These are phyloP conservation scores for Cladosporium oxysporum DNA, from an alignment of 2,329 filamentous ascomycete genomes.

Conservation along the genomic window DNA sequence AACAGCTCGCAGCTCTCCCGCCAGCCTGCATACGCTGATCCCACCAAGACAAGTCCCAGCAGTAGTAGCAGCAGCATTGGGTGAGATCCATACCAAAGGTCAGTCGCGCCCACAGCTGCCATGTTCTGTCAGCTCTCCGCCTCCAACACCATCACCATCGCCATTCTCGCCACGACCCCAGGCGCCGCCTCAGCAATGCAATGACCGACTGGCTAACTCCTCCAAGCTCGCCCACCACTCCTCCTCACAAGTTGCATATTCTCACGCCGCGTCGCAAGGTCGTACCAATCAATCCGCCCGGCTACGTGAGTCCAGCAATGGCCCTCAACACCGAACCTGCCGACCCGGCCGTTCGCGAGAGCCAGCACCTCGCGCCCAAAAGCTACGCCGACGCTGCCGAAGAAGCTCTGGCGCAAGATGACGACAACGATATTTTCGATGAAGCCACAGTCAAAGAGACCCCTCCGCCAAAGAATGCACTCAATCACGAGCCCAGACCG, in stretches of 20 bases:
- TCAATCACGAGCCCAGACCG: conserved; percentile 34
- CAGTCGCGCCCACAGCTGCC: background rate
- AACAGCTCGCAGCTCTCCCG: background rate
- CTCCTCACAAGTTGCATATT: background rate
- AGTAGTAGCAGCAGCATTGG: conserved; percentile 8
- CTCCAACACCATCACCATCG: background rate
- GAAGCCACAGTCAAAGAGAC: conserved; percentile 39
- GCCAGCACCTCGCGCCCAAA: conserved; percentile 44
- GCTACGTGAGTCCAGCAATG: conserved; percentile 33
- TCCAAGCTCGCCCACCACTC: conserved; percentile 14
- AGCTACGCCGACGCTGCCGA: conserved; percentile 46
- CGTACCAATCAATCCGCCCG: conserved; percentile 14
- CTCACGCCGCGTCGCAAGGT: conserved; percentile 18
- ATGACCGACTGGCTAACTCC: conserved; percentile 17
- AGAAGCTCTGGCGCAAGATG: conserved; percentile 33
- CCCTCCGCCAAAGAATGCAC: conserved; percentile 28
- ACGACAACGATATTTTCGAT: conserved; percentile 24
- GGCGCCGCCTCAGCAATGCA: conserved; percentile 11
- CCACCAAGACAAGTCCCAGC: background rate
- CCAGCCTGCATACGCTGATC: conserved; percentile 8
- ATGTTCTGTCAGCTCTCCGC: background rate
- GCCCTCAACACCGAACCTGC: conserved; percentile 46
- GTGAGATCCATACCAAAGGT: background rate
- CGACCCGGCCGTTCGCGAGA: conserved; percentile 41
- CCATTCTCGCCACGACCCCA: background rate